Evolutionary conservation across 371 early-diverging fungal species (phyloP).

Genomic region (Mortierella sp.): DNA sequence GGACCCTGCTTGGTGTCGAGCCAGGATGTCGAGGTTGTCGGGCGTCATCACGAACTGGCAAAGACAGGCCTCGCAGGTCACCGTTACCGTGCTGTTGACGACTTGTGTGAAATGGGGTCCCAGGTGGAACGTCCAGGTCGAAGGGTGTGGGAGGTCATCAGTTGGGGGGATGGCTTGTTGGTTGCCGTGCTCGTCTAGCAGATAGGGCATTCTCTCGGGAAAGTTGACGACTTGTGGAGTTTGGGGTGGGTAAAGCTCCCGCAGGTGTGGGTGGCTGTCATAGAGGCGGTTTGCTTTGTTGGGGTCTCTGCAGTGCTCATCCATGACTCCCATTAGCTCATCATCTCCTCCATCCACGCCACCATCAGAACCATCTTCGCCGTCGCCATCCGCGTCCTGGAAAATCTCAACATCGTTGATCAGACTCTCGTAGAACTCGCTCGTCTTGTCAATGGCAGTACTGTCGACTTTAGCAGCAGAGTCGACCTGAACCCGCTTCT

Average conservation of each 20-base stretch:
- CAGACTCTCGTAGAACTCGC: too few species aligned
- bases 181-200: not conserved
- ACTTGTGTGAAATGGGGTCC: not conserved
- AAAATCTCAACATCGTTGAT: too few species aligned
- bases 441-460: too few species aligned
- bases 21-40: not conserved
- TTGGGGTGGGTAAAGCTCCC: not conserved
- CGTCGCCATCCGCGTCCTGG: not conserved
- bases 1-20: constrained; percentile 4
- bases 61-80: constrained; percentile 16
- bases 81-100: not conserved
- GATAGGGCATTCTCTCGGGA: not conserved
- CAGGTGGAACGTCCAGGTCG: not conserved
- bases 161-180: not conserved
- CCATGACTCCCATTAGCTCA: too few species aligned
- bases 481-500: too few species aligned
- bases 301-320: too few species aligned
- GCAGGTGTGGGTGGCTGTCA: not conserved
- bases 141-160: not conserved
- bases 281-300: not conserved
- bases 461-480: too few species aligned
- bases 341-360: not conserved
- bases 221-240: not conserved
- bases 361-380: not conserved
- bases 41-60: not conserved